Percentiles rank a stretch among this genome's conserved stretches.
Conservation (phyloP, 108 stramenopile genomes). For the Pelagomonas calceolata region DNA sequence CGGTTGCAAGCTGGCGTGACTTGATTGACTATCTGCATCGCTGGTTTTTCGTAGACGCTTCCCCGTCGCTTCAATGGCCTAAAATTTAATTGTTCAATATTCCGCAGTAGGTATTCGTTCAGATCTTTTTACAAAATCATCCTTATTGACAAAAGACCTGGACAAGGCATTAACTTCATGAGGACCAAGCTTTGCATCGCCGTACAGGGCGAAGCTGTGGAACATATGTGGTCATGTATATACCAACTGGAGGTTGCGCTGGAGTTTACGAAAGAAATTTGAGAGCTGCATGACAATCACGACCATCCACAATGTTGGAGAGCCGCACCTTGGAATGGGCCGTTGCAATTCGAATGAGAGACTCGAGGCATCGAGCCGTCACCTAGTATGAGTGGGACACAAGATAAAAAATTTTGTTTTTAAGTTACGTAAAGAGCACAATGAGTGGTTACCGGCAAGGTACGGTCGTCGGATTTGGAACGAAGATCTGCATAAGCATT, state of each 20-base stretch:
- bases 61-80: too few relatives aligned
- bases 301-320: background rate
- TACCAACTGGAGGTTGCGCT: conserved; percentile 42
- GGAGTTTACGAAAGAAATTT: conserved; percentile 1
- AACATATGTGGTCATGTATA: conserved; percentile 57
- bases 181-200: background rate
- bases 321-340: conserved; percentile 86
- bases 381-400: too few relatives aligned
- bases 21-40: too few relatives aligned
- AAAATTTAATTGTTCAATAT: background rate
- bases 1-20: too few relatives aligned
- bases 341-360: conserved; percentile 89
- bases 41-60: too few relatives aligned
- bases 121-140: background rate
- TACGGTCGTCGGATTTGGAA: conserved; percentile 71
- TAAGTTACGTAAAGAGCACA: too few relatives aligned
- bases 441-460: conserved; percentile 56
- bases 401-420: too few relatives aligned
- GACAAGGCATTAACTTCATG: background rate
- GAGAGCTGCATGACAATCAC: conserved; percentile 3
- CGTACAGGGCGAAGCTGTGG: conserved; percentile 68
- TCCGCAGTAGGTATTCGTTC: background rate
- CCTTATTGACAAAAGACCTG: too few relatives aligned
- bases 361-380: conserved; percentile 95
- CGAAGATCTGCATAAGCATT: conserved; percentile 88